phyloP scores from a whole-genome alignment of 2,329 filamentous ascomycete species.

The Sporothrix globosa region DNA sequence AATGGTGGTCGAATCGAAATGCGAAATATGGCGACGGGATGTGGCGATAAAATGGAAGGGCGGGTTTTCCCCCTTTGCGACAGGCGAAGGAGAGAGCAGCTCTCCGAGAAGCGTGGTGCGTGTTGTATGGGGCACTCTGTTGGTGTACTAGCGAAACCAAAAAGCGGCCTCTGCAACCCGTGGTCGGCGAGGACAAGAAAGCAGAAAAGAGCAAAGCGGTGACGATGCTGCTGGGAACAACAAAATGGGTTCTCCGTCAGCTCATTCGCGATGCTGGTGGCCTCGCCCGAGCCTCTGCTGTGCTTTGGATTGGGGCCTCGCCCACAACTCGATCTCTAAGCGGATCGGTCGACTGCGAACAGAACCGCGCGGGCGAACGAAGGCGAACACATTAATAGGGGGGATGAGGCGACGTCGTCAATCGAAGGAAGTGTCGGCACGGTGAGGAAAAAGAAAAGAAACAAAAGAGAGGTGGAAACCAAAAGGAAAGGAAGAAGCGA shows the following conservation, averaged over 20 bases:
- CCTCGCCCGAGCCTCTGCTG: slow-evolving; percentile 29
- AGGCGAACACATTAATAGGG: slow-evolving; percentile 36
- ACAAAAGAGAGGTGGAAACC: slow-evolving; percentile 23
- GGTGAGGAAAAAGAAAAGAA: slow-evolving; percentile 19
- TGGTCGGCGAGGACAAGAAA: background rate
- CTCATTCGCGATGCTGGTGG: slow-evolving; percentile 27
- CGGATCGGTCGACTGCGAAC: slow-evolving; percentile 36
- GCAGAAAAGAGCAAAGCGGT: background rate
- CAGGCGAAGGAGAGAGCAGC: slow-evolving; percentile 26
- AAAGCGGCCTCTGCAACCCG: background rate
- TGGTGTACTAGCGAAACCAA: background rate
- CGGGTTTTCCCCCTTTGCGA: slow-evolving; percentile 27
- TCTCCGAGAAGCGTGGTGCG: background rate
- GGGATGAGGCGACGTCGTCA: slow-evolving; percentile 5
- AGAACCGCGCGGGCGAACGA: slow-evolving; percentile 32
- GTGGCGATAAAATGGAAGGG: slow-evolving; percentile 29
- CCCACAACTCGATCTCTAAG: slow-evolving; percentile 36
- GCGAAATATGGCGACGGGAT: slow-evolving; percentile 24
- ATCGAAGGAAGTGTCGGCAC: slow-evolving; percentile 2
- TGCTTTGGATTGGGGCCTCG: slow-evolving; percentile 33
- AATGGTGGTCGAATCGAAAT: background rate
- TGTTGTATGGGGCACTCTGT: background rate
- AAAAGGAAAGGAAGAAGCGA: slow-evolving; percentile 22
- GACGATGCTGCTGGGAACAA: slow-evolving; percentile 7
- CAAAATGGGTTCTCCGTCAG: slow-evolving; percentile 14